Evolutionary conservation across 495 filamentous ascomycete species (phyloP).

Genomic region (Gamarada debralockiae): DNA sequence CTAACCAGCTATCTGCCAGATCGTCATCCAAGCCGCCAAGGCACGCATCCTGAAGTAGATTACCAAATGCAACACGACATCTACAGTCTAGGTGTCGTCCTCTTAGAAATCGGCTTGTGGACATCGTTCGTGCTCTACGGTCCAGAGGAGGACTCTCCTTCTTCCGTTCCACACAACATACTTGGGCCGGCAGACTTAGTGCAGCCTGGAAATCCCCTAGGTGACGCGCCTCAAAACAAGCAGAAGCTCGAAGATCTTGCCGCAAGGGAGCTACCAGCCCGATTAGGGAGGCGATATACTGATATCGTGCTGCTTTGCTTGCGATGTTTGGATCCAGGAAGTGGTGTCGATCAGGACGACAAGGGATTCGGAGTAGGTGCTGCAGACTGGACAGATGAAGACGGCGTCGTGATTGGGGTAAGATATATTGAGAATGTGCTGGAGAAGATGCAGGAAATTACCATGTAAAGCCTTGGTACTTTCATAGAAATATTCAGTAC

Average conservation of each 20-base stretch:
- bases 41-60: conserved; percentile 29
- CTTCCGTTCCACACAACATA: conserved; percentile 1
- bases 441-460: conserved; percentile 13
- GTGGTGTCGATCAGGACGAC: too few relatives aligned
- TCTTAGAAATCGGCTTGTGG: conserved; percentile 30
- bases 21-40: conserved; percentile 51
- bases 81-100: conserved; percentile 56
- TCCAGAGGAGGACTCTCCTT: background rate
- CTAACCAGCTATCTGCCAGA: conserved; percentile 21
- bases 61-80: conserved; percentile 63
- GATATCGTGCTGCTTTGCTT: conserved; percentile 49
- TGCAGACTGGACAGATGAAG: conserved; percentile 43
- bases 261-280: conserved; percentile 31
- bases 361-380: conserved; percentile 47
- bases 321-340: conserved; percentile 48
- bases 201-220: background rate
- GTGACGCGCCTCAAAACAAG: conserved; percentile 5
- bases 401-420: conserved; percentile 46
- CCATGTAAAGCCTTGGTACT: too few relatives aligned
- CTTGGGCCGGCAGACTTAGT: background rate
- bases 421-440: conserved; percentile 39
- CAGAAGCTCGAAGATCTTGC: conserved; percentile 8
- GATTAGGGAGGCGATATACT: conserved; percentile 48
- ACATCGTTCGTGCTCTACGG: conserved; percentile 5
- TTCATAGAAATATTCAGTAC: too few relatives aligned